Conservation (phyloP, 2,329 filamentous ascomycete genomes). For the Cytospora schulzeri region DNA sequence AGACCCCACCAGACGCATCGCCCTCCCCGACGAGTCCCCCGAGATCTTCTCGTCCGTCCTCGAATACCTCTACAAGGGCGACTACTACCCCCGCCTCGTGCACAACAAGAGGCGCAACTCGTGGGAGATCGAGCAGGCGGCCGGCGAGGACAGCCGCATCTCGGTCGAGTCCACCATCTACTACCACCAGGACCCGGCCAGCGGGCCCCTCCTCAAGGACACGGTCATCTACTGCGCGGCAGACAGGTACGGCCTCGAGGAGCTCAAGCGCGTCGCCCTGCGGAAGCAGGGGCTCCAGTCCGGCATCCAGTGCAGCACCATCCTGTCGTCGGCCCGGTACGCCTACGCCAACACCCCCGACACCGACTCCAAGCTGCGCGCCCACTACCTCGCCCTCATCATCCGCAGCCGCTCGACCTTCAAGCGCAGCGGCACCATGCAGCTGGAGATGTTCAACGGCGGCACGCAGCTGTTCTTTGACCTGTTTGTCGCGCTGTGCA, state of each 20-base stretch:
- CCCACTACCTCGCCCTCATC: constrained; percentile 90
- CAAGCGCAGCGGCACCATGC: constrained; percentile 93
- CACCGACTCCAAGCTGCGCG: constrained; percentile 84
- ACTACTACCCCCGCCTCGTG: constrained; percentile 82
- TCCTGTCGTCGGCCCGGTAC: constrained; percentile 83
- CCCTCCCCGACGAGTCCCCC: constrained; percentile 81
- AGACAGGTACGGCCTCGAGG: constrained; percentile 78
- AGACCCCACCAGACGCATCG: constrained; percentile 68
- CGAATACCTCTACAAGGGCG: constrained; percentile 91
- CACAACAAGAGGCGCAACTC: constrained; percentile 80
- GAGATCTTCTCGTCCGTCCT: constrained; percentile 89
- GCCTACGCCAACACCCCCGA: constrained; percentile 89
- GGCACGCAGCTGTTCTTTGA: constrained; percentile 87
- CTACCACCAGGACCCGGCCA: constrained; percentile 57
- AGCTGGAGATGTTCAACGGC: constrained; percentile 88
- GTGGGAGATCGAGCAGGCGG: constrained; percentile 75
- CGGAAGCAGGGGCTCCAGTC: constrained; percentile 88
- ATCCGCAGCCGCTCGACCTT: constrained; percentile 86
- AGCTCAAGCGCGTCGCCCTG: constrained; percentile 81
- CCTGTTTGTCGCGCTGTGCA: constrained; percentile 88
- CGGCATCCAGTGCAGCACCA: constrained; percentile 81
- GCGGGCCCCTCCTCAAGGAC: constrained; percentile 76
- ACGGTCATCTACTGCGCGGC: constrained; percentile 91
- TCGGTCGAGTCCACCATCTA: constrained; percentile 63
- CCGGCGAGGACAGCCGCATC: constrained; percentile 45